A percentile compares a stretch with the other conserved stretches of the same genome.
phyloP scores from a whole-genome alignment of 257 asterid genomes.

The Scutellaria barbata region DNA sequence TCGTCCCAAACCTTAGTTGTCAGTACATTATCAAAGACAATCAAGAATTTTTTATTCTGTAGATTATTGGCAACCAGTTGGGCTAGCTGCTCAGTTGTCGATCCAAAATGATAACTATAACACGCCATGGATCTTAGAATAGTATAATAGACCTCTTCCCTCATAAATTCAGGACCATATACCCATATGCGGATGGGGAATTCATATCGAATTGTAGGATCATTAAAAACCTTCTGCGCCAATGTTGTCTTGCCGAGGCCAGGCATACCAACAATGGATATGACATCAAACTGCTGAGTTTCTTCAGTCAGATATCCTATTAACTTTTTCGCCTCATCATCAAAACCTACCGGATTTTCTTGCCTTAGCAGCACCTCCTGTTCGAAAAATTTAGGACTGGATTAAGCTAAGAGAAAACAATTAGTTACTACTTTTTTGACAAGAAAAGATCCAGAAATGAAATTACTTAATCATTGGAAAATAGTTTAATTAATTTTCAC shows the following conservation, averaged over 20 bases:
- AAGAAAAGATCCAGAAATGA: too few species aligned
- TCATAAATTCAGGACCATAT: slow-evolving; percentile 41
- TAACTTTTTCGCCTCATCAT: slow-evolving; percentile 44
- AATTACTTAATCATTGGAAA: too few species aligned
- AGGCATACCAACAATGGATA: slow-evolving; percentile 52
- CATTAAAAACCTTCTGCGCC: slow-evolving; percentile 43
- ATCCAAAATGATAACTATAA: too few species aligned
- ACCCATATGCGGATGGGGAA: slow-evolving; percentile 49
- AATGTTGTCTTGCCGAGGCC: slow-evolving; percentile 58
- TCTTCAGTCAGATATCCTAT: slow-evolving; percentile 40
- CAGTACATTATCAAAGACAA: slow-evolving; percentile 44
- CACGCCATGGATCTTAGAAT: too few species aligned
- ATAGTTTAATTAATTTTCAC: too few species aligned
- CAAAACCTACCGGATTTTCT: slow-evolving; percentile 39
- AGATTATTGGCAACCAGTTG: too few species aligned
- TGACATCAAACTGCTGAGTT: slow-evolving; percentile 32
- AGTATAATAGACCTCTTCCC: slow-evolving; percentile 37
- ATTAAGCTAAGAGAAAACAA: too few species aligned
- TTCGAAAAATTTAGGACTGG: too few species aligned
- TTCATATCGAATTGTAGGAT: slow-evolving; percentile 32
- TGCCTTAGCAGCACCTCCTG: too few species aligned
- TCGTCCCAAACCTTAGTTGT: slow-evolving; percentile 38
- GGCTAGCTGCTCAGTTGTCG: too few species aligned
- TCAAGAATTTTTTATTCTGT: not conserved
- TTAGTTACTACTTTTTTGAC: too few species aligned